These are phyloP conservation scores for Paratinospora sagittata DNA, from an alignment of 164 flowering plant species.

Conservation along the genomic window DNA sequence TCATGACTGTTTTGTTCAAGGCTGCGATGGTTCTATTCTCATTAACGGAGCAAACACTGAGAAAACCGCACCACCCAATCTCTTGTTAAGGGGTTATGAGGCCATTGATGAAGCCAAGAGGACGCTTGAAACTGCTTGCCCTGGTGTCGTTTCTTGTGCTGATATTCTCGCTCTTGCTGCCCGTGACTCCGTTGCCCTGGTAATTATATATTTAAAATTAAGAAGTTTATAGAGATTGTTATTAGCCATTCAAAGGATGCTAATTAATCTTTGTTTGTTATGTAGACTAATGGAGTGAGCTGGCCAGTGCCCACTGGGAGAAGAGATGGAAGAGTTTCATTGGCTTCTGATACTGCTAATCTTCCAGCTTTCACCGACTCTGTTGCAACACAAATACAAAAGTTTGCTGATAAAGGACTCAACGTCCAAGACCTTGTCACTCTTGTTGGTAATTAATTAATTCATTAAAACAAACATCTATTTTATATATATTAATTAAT, in stretches of 20 bases:
- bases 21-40: constrained; percentile 70
- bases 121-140: constrained; percentile 50
- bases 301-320: constrained; percentile 58
- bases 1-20: constrained; percentile 72
- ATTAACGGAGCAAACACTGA: constrained; percentile 40
- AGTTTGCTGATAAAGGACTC: constrained; percentile 40
- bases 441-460: constrained; percentile 41
- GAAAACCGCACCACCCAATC: constrained; percentile 43
- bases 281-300: constrained; percentile 37
- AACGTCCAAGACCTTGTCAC: constrained; percentile 49
- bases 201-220: too few relatives aligned
- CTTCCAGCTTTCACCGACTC: constrained; percentile 40
- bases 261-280: neutral
- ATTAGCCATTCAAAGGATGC: too few relatives aligned
- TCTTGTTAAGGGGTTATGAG: constrained; percentile 39
- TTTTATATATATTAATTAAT: neutral
- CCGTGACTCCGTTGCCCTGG: constrained; percentile 53
- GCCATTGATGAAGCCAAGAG: constrained; percentile 56
- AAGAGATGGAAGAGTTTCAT: constrained; percentile 48
- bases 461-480: neutral
- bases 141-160: constrained; percentile 68
- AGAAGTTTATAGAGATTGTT: too few relatives aligned
- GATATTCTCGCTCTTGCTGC: constrained; percentile 65
- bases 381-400: constrained; percentile 33
- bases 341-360: constrained; percentile 38